phyloP scores from a whole-genome alignment of 2,329 filamentous ascomycete genomes.

The Phoma sp. region DNA sequence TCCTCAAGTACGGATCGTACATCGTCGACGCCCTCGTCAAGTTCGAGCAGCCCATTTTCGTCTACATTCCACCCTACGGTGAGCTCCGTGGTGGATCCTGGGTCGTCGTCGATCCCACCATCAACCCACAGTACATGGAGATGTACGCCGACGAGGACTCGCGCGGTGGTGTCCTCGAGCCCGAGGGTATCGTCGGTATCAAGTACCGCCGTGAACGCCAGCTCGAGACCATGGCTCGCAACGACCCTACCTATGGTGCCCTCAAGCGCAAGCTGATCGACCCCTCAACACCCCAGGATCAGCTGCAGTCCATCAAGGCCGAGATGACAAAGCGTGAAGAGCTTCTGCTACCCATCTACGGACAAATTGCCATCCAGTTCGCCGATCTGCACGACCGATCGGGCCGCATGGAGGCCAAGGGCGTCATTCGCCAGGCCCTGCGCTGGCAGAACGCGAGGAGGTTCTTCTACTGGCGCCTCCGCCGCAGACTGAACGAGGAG shows the following conservation, averaged over 20 bases:
- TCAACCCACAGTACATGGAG: slow-evolving; percentile 96
- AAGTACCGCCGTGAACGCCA: slow-evolving; percentile 98
- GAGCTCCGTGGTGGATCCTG: slow-evolving; percentile 98
- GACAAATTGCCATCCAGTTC: slow-evolving; percentile 95
- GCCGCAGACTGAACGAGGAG: slow-evolving; percentile 95
- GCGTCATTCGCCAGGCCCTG: slow-evolving; percentile 82
- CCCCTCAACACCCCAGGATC: slow-evolving; percentile 72
- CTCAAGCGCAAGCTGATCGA: slow-evolving; percentile 81
- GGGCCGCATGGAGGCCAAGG: slow-evolving; percentile 98
- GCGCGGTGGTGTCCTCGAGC: slow-evolving; percentile 95
- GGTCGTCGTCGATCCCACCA: slow-evolving; percentile 98
- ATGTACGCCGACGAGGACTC: slow-evolving; percentile 98
- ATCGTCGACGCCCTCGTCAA: slow-evolving; percentile 98
- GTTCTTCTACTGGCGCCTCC: slow-evolving; percentile 99
- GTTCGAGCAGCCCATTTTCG: slow-evolving; percentile 97
- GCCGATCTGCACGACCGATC: slow-evolving; percentile 96
- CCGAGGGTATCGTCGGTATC: slow-evolving; percentile 97
- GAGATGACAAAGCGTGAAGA: slow-evolving; percentile 88
- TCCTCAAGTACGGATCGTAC: slow-evolving; percentile 98
- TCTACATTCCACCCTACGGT: slow-evolving; percentile 96
- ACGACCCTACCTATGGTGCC: slow-evolving; percentile 82
- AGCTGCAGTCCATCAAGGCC: slow-evolving; percentile 79
- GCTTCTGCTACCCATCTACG: slow-evolving; percentile 88
- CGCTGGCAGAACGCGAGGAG: slow-evolving; percentile 88
- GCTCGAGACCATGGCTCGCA: slow-evolving; percentile 94